Conservation (phyloP, 1,284 basidiomycete species). For the Malassezia globosa region DNA sequence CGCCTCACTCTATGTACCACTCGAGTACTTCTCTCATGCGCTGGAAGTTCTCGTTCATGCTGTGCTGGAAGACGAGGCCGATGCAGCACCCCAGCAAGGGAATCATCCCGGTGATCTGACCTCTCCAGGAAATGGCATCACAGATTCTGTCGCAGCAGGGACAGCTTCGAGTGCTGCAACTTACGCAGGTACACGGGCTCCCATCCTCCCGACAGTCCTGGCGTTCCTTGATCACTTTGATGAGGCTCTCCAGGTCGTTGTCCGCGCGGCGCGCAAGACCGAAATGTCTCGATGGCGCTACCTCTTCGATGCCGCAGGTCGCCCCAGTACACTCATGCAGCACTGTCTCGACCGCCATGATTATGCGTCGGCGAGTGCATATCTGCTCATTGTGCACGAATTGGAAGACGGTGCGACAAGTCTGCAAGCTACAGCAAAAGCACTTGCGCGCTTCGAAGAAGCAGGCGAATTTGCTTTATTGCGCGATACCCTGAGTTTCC, state of each 20-base stretch:
- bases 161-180: not conserved
- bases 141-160: no score
- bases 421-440: slow-evolving; percentile 54
- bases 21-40: slow-evolving; percentile 87
- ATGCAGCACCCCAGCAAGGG: slow-evolving; percentile 29
- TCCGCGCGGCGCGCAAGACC: slow-evolving; percentile 90
- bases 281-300: slow-evolving; percentile 82
- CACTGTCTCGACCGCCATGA: slow-evolving; percentile 64
- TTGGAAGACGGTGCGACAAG: slow-evolving; percentile 66
- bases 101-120: no score
- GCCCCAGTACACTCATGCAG: slow-evolving; percentile 80
- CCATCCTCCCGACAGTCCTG: slow-evolving; percentile 59
- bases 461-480: not conserved
- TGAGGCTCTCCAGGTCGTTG: slow-evolving; percentile 77
- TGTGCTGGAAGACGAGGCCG: slow-evolving; percentile 79
- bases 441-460: not conserved
- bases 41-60: slow-evolving; percentile 87
- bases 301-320: slow-evolving; percentile 79
- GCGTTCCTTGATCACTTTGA: slow-evolving; percentile 92
- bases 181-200: slow-evolving; percentile 20
- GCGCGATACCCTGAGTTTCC: slow-evolving; percentile 6
- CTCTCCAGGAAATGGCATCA: no score
- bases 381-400: slow-evolving; percentile 83
- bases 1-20: slow-evolving; percentile 70
- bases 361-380: slow-evolving; percentile 80